Conservation (phyloP, 2,329 filamentous ascomycete genomes). For the Alternaria arborescens region DNA sequence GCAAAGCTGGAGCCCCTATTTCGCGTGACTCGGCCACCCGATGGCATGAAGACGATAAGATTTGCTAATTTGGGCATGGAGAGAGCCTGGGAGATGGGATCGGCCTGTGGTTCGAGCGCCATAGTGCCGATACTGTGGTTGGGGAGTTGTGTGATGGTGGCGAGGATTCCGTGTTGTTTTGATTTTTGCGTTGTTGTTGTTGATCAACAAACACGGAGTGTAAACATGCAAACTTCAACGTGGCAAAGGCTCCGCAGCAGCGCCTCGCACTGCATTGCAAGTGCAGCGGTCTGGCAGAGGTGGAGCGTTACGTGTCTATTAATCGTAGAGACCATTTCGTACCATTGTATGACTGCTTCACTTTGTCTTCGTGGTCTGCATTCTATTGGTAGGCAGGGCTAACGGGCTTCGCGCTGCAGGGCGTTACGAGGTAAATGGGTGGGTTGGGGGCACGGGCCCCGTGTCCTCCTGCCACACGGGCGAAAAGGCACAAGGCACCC, state of each 20-base stretch:
- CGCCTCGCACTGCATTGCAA: constrained; percentile 16
- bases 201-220: constrained; percentile 18
- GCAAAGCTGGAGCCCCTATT: constrained; percentile 28
- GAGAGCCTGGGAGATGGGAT: constrained; percentile 19
- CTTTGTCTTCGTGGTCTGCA: constrained; percentile 12
- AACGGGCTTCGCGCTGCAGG: constrained; percentile 28
- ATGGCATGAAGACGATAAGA: constrained; percentile 33
- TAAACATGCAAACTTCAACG: background rate
- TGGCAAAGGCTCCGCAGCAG: constrained; percentile 9
- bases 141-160: constrained; percentile 7
- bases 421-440: constrained; percentile 12
- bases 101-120: constrained; percentile 17
- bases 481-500: constrained; percentile 36
- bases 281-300: constrained; percentile 1
- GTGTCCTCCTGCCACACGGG: constrained; percentile 19
- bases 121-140: constrained; percentile 21
- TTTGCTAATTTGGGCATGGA: constrained; percentile 29
- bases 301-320: constrained; percentile 1
- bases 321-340: background rate
- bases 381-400: constrained; percentile 31
- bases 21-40: constrained; percentile 7
- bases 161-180: constrained; percentile 18
- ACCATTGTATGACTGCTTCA: constrained; percentile 25
- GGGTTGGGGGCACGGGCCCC: constrained; percentile 18
- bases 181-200: constrained; percentile 14